Base-by-base conservation (phyloP, 108 stramenopile genomes). In the Seminavis robusta region DNA sequence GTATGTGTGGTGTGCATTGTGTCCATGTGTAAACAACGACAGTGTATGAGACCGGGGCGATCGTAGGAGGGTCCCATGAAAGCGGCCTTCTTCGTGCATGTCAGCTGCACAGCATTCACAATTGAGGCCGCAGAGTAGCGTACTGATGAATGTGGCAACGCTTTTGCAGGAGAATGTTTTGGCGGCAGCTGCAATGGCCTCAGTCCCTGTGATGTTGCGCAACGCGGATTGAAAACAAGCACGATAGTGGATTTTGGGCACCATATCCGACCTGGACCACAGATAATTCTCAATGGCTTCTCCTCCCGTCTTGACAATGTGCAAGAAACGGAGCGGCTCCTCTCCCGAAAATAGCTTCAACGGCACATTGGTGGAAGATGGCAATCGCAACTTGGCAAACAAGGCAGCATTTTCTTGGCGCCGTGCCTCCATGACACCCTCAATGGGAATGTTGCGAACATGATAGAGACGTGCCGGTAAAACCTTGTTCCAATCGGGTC, bases 281-380 rank as follows among this genome's bases (percentile, higher is more conserved):
- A 50, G 13, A 13, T 50, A 50, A 13, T 50, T 50, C 28, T 50
- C 29, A 11, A 50, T 29, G 8, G 48, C 31, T 31, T 50, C 48
- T 31, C 48, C 48, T 30, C 48, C 48, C 26, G 48, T 50, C 25
- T 50, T 50, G 16, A 50, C 19, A 30, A 50, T 50, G 0, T 50
- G 48, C 16, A 50, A 29, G 11, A 50, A 50, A 16, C 48, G 48
- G 10, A 50, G 16, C 11, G 29, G 48, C 33, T n/a, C 48, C 16
- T 33, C 19, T 17, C 23, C 23, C 6, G 24, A 5, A 23, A 23
- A 33, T 34, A 13, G 25, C 16, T 27, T 8, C 25, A 29, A 24
- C 7, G 47, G n/a, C 7, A 23, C 34, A 16, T 37, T 25, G 34
- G 24, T 17, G 17, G 24, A 33, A 11, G 15, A 33, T 11, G 48